Evolutionary conservation across 805 yeast genomes (phyloP).

Genomic region (Yarrowia divulgata): DNA sequence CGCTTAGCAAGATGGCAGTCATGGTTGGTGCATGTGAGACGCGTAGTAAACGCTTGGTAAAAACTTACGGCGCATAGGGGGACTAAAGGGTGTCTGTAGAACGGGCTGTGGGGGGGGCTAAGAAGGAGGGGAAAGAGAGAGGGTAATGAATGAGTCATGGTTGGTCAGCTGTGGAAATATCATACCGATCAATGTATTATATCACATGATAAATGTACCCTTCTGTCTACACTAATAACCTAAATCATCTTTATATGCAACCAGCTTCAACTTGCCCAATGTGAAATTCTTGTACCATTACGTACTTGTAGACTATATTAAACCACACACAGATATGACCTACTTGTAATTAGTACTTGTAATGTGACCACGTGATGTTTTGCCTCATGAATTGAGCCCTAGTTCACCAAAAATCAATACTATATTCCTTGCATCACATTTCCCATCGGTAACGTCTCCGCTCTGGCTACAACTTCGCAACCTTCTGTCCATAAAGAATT

Average conservation of each 20-base stretch:
- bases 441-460: too few species aligned
- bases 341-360: too few species aligned
- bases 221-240: neutral
- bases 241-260: too few species aligned
- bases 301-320: too few species aligned
- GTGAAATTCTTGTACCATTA: neutral
- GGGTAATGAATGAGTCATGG: too few species aligned
- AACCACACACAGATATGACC: too few species aligned
- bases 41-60: slow-evolving; percentile 15
- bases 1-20: slow-evolving; percentile 22
- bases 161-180: too few species aligned
- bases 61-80: neutral
- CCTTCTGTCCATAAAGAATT: slow-evolving; percentile 6
- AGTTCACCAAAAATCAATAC: too few species aligned
- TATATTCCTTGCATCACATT: too few species aligned
- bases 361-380: too few species aligned
- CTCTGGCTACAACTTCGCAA: neutral
- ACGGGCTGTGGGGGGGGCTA: neutral
- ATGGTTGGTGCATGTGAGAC: neutral
- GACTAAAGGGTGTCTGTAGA: neutral
- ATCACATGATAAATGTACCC: too few species aligned
- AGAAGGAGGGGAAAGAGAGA: neutral
- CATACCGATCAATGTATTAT: neutral
- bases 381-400: too few species aligned
- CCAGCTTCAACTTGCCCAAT: neutral